Evolutionary conservation across 306 rosid species (phyloP).

Genomic region (Hippophae gyantsensis): DNA sequence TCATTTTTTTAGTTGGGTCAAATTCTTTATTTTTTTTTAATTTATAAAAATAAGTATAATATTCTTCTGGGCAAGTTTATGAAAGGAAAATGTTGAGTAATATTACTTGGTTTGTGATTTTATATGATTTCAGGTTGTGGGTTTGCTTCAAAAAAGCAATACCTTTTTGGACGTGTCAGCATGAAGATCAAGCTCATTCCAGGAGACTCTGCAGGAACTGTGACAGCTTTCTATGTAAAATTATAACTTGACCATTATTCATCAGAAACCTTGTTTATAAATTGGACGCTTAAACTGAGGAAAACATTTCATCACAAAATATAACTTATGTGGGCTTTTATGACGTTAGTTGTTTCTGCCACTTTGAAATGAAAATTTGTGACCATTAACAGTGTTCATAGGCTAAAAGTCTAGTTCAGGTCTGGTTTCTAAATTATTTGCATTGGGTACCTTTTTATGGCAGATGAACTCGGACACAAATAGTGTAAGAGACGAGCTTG

Average conservation of each 20-base stretch:
- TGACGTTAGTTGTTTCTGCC: neutral
- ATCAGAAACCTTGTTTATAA: neutral
- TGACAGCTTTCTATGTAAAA: slow-evolving; percentile 79
- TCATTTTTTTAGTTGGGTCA: neutral
- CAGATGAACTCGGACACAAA: slow-evolving; percentile 40
- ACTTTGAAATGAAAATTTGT: too few relatives aligned
- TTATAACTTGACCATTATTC: too few relatives aligned
- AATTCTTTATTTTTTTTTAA: too few relatives aligned
- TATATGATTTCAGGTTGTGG: slow-evolving; percentile 55
- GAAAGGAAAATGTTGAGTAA: neutral
- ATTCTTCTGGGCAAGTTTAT: too few relatives aligned
- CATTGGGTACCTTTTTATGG: neutral
- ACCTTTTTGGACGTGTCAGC: slow-evolving; percentile 84
- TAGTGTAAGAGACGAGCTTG: slow-evolving; percentile 64
- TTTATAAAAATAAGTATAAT: too few relatives aligned
- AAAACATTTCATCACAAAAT: too few relatives aligned
- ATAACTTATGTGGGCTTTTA: neutral
- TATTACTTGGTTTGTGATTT: neutral
- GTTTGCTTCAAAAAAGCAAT: slow-evolving; percentile 62
- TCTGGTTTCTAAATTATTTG: slow-evolving; percentile 35
- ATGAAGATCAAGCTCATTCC: slow-evolving; percentile 91
- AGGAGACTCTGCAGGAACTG: slow-evolving; percentile 95
- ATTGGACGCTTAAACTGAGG: too few relatives aligned
- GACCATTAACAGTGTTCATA: too few relatives aligned
- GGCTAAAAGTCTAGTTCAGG: too few relatives aligned